These are phyloP conservation scores for Trichothecium sympodiale DNA, from an alignment of 2,329 filamentous ascomycete species.

Conservation along the genomic window DNA sequence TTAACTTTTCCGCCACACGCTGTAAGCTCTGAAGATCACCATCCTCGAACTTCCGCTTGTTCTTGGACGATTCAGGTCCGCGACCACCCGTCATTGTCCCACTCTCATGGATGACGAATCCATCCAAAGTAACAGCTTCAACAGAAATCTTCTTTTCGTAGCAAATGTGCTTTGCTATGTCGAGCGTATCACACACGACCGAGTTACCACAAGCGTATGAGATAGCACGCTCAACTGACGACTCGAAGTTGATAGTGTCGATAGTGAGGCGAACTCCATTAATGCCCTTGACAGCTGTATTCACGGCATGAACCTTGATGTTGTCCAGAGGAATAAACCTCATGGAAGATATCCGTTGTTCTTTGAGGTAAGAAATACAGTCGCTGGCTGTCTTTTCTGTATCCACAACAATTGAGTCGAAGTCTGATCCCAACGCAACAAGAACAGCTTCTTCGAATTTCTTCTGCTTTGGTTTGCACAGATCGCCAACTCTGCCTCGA, in stretches of 20 bases:
- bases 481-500: slow-evolving; percentile 76
- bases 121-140: slow-evolving; percentile 89
- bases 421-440: slow-evolving; percentile 83
- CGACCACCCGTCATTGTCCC: slow-evolving; percentile 95
- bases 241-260: slow-evolving; percentile 91
- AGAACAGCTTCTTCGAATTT: slow-evolving; percentile 91
- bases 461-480: slow-evolving; percentile 94
- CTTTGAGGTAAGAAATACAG: slow-evolving; percentile 88
- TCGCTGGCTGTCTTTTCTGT: slow-evolving; percentile 89
- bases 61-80: slow-evolving; percentile 61
- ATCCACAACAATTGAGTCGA: slow-evolving; percentile 90
- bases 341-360: slow-evolving; percentile 75
- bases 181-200: slow-evolving; percentile 82
- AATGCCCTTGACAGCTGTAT: slow-evolving; percentile 83
- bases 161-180: slow-evolving; percentile 79
- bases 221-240: slow-evolving; percentile 80
- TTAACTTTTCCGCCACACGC: slow-evolving; percentile 62
- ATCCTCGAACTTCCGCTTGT: slow-evolving; percentile 78
- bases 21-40: slow-evolving; percentile 79
- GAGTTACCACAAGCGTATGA: slow-evolving; percentile 91
- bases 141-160: slow-evolving; percentile 78
- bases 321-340: slow-evolving; percentile 96
- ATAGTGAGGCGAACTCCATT: slow-evolving; percentile 80
- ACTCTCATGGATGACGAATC: slow-evolving; percentile 93
- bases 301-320: slow-evolving; percentile 86